A percentile compares a stretch with the other conserved stretches of the same genome.
Conservation (phyloP, 2,329 filamentous ascomycete genomes). For the Claviceps capensis region DNA sequence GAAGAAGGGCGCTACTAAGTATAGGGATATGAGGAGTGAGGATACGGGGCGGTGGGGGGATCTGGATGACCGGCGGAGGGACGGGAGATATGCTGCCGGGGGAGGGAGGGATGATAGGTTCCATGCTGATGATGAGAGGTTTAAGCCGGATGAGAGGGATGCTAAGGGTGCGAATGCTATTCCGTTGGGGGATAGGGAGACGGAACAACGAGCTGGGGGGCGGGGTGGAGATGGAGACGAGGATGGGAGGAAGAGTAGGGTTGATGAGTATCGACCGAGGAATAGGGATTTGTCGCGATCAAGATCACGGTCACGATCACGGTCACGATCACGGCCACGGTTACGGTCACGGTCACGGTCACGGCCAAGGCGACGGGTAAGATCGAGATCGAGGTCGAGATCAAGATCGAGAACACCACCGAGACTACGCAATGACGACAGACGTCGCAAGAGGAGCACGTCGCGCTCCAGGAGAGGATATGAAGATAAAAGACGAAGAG, state of each 20-base stretch:
- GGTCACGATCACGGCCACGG: constrained; percentile 6
- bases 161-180: constrained; percentile 56
- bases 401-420: constrained; percentile 32
- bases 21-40: constrained; percentile 75
- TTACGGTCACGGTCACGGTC: constrained; percentile 20
- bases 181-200: constrained; percentile 42
- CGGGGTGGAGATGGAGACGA: constrained; percentile 18
- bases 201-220: constrained; percentile 12
- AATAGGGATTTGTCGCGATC: background rate
- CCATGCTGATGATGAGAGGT: constrained; percentile 45
- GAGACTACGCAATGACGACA: constrained; percentile 27
- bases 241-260: constrained; percentile 5
- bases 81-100: constrained; percentile 22
- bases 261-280: background rate
- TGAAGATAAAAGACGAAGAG: constrained; percentile 46
- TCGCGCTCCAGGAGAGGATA: constrained; percentile 40
- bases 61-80: constrained; percentile 32
- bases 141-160: constrained; percentile 26
- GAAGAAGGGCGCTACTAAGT: constrained; percentile 80
- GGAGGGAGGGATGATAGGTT: constrained; percentile 63
- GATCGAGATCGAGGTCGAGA: constrained; percentile 14
- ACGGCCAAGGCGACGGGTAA: background rate
- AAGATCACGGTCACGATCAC: constrained; percentile 5
- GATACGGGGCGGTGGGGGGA: constrained; percentile 83
- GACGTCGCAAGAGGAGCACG: constrained; percentile 42